Percentiles rank a stretch among this genome's conserved stretches.
These are phyloP conservation scores for Kalanchoe fedtschenkoi DNA, from an alignment of 164 flowering plant genomes.

Conservation along the genomic window DNA sequence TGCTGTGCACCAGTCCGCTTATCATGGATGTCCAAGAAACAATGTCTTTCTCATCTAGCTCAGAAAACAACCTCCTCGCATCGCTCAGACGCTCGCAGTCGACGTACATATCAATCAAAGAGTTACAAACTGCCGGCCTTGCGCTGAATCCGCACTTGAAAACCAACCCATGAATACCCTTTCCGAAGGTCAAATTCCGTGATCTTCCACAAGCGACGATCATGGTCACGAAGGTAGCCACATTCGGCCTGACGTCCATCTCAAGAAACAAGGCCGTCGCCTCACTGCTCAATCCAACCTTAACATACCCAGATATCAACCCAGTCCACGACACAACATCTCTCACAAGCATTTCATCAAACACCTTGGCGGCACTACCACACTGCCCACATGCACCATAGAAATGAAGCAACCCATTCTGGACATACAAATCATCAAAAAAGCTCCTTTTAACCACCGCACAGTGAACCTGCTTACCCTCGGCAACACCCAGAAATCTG, in stretches of 20 bases:
- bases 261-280: constrained; percentile 23
- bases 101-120: constrained; percentile 3
- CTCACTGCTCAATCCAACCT: constrained; percentile 23
- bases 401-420: constrained; percentile 31
- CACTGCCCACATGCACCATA: constrained; percentile 36
- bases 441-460: constrained; percentile 30
- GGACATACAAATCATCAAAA: constrained; percentile 27
- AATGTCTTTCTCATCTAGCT: constrained; percentile 28
- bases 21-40: constrained; percentile 51
- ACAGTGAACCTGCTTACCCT: constrained; percentile 40
- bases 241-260: constrained; percentile 43
- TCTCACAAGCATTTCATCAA: constrained; percentile 43
- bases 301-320: constrained; percentile 38
- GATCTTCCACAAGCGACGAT: constrained; percentile 33
- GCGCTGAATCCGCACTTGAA: constrained; percentile 12
- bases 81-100: constrained; percentile 8
- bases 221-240: constrained; percentile 30
- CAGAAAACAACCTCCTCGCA: constrained; percentile 25
- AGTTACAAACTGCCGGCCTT: constrained; percentile 14
- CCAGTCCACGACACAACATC: constrained; percentile 53
- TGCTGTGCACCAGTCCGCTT: constrained; percentile 34
- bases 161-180: constrained; percentile 32
- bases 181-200: constrained; percentile 25
- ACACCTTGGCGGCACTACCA: constrained; percentile 23
- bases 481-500: constrained; percentile 24